Evolutionary conservation across 208 protist species (phyloP).

Genomic region (Leishmania guyanensis): DNA sequence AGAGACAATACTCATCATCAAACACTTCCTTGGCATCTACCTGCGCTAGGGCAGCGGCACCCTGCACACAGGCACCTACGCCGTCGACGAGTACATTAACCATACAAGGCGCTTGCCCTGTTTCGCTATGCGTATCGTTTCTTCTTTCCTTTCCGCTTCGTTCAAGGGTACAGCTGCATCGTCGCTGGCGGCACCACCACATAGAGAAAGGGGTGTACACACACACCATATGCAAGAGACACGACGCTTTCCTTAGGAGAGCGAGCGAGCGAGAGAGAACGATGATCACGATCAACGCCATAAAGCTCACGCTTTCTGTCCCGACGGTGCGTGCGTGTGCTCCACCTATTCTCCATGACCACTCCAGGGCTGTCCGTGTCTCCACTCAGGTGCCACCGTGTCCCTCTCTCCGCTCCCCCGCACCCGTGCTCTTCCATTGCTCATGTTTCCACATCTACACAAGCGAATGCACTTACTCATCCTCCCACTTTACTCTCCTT

Average conservation of each 20-base stretch:
- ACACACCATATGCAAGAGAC: neutral
- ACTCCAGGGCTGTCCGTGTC: neutral
- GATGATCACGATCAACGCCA: neutral
- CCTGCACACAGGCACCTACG: neutral
- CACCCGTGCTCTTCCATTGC: neutral
- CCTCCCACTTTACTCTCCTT: neutral
- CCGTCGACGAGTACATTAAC: neutral
- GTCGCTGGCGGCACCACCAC: neutral
- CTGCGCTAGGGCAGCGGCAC: neutral
- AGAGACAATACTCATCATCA: neutral
- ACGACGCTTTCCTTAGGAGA: neutral
- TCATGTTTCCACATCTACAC: neutral
- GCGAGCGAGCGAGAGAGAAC: neutral
- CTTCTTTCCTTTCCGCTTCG: neutral
- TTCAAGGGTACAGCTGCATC: neutral
- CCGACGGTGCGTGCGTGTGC: neutral
- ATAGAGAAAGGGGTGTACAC: neutral
- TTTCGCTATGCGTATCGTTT: neutral
- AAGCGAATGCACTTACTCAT: neutral
- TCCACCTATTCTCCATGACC: neutral
- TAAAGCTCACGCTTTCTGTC: neutral
- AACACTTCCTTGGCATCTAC: neutral
- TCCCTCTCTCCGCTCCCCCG: neutral
- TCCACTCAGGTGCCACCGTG: neutral
- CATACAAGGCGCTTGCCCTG: neutral